Conservation (phyloP, 1,284 basidiomycete genomes). For the Pseudozyma tsukubaensis region DNA sequence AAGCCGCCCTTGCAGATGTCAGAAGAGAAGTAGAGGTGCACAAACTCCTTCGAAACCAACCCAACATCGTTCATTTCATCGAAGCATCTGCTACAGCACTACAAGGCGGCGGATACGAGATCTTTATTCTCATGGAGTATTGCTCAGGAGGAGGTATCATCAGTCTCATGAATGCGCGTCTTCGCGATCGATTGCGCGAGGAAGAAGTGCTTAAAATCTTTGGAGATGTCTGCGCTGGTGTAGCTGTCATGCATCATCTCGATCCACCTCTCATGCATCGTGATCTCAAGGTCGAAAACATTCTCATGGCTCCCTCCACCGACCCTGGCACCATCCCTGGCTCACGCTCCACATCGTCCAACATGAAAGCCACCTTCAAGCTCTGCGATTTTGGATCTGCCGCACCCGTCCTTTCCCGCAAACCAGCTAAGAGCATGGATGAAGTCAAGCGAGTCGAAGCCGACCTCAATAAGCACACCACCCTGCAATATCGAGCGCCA, state of each 20-base stretch:
- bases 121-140: slow-evolving; percentile 99
- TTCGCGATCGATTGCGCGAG: slow-evolving; percentile 92
- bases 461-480: slow-evolving; percentile 93
- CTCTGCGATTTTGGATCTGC: slow-evolving; percentile 98
- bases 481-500: slow-evolving; percentile 92
- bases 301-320: slow-evolving; percentile 75
- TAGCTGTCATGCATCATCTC: slow-evolving; percentile 84
- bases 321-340: slow-evolving; percentile 43
- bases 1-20: slow-evolving; percentile 89
- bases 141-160: slow-evolving; percentile 93
- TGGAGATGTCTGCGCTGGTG: slow-evolving; percentile 62
- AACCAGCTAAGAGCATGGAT: slow-evolving; percentile 57
- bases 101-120: slow-evolving; percentile 82
- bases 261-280: slow-evolving; percentile 90
- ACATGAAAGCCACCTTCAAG: slow-evolving; percentile 76
- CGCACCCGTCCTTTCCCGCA: slow-evolving; percentile 71
- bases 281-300: slow-evolving; percentile 96
- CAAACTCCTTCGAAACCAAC: slow-evolving; percentile 87
- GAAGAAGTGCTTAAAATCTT: slow-evolving; percentile 97
- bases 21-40: slow-evolving; percentile 98
- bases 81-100: slow-evolving; percentile 76
- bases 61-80: slow-evolving; percentile 91
- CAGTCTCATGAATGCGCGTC: slow-evolving; percentile 97
- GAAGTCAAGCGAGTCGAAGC: slow-evolving; percentile 83
- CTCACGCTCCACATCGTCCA: slow-evolving; percentile 72